Percentiles rank a stretch among this genome's conserved stretches.
Evolutionary conservation across 495 filamentous ascomycete genomes (phyloP).

Genomic region (Neurospora sp.): DNA sequence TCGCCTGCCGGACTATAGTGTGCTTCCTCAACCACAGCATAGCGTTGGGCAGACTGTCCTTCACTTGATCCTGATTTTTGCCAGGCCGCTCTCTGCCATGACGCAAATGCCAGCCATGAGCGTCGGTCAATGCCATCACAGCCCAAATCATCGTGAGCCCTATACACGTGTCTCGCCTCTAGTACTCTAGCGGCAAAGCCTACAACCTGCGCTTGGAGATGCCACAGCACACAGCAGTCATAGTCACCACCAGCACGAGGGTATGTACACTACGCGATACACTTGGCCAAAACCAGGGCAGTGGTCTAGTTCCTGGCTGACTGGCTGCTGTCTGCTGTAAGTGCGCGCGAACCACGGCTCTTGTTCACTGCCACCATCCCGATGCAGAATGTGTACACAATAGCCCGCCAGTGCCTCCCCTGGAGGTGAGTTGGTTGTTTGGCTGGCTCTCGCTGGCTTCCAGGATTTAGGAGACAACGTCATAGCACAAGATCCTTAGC

Average conservation of each 20-base stretch:
- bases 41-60: background rate
- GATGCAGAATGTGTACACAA: background rate
- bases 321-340: background rate
- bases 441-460: background rate
- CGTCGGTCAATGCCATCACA: background rate
- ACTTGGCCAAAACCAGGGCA: background rate
- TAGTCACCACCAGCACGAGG: background rate
- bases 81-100: background rate
- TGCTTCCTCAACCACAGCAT: background rate
- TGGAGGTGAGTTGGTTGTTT: background rate
- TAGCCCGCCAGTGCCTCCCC: background rate
- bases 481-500: background rate
- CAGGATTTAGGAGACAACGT: background rate
- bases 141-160: background rate
- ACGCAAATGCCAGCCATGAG: background rate
- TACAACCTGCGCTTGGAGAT: background rate
- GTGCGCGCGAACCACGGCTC: background rate
- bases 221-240: background rate
- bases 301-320: background rate
- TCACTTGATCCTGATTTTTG: background rate
- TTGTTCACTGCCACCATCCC: background rate
- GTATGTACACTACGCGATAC: background rate
- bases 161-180: background rate
- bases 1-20: background rate
- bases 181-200: background rate